Conservation (phyloP, 345 rosid species). For the Psidium friedrichsthalianum region DNA sequence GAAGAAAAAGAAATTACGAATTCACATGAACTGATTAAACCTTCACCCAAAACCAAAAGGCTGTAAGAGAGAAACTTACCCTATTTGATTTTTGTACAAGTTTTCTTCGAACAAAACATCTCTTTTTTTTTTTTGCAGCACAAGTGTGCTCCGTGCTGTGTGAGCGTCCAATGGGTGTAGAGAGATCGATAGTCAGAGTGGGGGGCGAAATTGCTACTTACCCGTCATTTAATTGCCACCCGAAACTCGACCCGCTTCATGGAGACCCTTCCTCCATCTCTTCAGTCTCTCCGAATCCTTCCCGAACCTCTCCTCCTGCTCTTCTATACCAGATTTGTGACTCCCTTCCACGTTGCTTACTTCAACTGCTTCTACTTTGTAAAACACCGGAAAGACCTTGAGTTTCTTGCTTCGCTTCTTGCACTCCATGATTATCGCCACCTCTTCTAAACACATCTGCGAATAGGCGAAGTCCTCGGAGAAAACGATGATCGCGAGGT, state of each 20-base stretch:
- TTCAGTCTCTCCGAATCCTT: not conserved
- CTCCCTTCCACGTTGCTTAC: not conserved
- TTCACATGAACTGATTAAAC: not conserved
- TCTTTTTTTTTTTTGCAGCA: no score
- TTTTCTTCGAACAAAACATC: not conserved
- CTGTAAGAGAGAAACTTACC: not conserved
- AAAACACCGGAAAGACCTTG: not conserved
- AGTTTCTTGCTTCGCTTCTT: not conserved
- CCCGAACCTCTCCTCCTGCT: not conserved
- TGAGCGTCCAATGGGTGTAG: no score
- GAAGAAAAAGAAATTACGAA: not conserved
- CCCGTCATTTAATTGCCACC: not conserved
- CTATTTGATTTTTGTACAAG: not conserved
- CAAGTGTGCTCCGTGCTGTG: no score
- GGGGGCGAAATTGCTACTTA: no score
- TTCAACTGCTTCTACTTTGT: not conserved
- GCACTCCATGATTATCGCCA: not conserved
- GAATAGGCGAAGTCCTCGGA: not conserved
- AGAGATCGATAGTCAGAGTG: no score
- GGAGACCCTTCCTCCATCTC: not conserved
- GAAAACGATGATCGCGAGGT: not conserved
- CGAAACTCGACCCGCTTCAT: not conserved
- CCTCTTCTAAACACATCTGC: not conserved
- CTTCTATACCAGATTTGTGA: not conserved
- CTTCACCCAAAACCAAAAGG: not conserved